Base-by-base conservation (phyloP, 352 stramenopile species). In the Phytopythium cucurbitacearum region DNA sequence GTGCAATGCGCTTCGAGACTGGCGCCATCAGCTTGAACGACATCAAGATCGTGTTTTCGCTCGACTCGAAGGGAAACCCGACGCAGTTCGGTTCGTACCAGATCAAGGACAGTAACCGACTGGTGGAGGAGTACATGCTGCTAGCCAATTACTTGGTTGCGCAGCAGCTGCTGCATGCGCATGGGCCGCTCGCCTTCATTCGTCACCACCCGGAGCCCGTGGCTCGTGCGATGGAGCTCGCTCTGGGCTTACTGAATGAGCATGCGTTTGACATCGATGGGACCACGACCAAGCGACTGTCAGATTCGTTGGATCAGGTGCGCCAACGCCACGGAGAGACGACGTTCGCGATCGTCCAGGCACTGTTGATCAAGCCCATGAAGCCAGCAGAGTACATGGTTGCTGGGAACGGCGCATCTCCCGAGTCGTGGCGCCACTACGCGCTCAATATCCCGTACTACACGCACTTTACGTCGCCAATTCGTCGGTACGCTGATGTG, bases 71-170 rank as follows among this genome's bases (percentile, higher is more conserved):
- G 66, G 85, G 91, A 5, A 94, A 98, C 37, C 95, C 96, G 7
- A 76, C 83, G n/a, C 56, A 75, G 0, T 95, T 89, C 41, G 75
- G 79, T 6, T 85, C 80, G 3, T 98, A 98, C 59, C 79, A 94
- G 12, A 89, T 98, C 37, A 89, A 94, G 35, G 88, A 99, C 64
- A 98, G 89, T 37, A 99, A 99, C 61, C 73, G 87, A 5, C 65
- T 98, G 8, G 86, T 99, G 7, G 96, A 99, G 71, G 97, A 99
- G 69, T 99, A 97, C 73, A 99, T 99, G 97, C 76, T 99, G 5
- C 61, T 99, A 33, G 97, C 97, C 5, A 99, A 99, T 63, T 99
- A 97, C 58, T 69, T 99, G 10, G 97, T 99, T 13, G 97, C 97
- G 13, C 89, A 99, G 60, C 82, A 97, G 32, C 72, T 99, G 10